Conservation (phyloP, 129 eudicot species). For the Pittosporum tobira region DNA sequence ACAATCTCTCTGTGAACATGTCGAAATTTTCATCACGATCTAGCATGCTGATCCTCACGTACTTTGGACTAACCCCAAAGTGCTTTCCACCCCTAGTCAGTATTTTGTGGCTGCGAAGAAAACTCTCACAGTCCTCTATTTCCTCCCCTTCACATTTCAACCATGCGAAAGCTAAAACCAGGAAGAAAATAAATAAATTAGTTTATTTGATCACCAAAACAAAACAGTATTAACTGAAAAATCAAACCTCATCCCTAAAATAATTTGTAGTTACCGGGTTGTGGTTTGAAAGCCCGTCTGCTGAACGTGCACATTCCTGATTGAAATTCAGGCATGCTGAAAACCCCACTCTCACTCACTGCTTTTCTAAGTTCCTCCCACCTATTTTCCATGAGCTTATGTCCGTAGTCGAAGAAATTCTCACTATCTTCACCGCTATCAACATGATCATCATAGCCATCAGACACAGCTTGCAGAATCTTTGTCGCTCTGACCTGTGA, state of each 20-base stretch:
- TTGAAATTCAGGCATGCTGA: conserved; percentile 67
- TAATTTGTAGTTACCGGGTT: conserved; percentile 53
- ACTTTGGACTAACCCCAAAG: conserved; percentile 56
- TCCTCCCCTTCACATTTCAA: conserved; percentile 81
- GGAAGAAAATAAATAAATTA: neutral
- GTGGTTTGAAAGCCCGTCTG: conserved; percentile 45
- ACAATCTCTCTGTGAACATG: conserved; percentile 50
- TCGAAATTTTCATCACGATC: conserved; percentile 49
- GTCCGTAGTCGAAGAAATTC: conserved; percentile 53
- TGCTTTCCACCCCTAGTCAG: conserved; percentile 68
- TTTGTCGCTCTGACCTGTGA: conserved; percentile 88
- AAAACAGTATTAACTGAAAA: neutral
- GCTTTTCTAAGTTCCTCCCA: conserved; percentile 75
- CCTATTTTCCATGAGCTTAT: conserved; percentile 51
- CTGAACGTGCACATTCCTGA: conserved; percentile 53
- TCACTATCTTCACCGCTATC: conserved; percentile 17
- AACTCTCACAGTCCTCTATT: conserved; percentile 63
- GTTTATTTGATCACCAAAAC: neutral
- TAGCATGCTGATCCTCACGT: conserved; percentile 74
- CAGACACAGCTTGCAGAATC: conserved; percentile 63
- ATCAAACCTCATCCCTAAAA: no score
- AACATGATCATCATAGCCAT: conserved; percentile 14
- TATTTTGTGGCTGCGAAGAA: conserved; percentile 48
- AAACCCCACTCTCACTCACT: conserved; percentile 38
- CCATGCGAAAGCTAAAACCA: conserved; percentile 91